A percentile compares a stretch with the other conserved stretches of the same genome.
Conservation (phyloP, 352 stramenopile genomes). For the Thalassiosira livingstoniorum region DNA sequence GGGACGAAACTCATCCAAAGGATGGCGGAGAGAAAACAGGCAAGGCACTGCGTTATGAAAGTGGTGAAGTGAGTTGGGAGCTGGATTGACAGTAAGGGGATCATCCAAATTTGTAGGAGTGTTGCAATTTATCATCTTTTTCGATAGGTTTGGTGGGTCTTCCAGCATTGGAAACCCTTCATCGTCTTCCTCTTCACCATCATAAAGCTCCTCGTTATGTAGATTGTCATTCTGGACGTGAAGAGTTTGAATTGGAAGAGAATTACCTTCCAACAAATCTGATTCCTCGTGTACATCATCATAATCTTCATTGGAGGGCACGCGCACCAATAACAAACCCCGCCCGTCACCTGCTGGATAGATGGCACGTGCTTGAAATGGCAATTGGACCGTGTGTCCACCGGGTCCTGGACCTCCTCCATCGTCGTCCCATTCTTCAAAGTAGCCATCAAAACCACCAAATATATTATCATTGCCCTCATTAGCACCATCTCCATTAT, state of each 20-base stretch:
- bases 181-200: constrained; percentile 14
- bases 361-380: constrained; percentile 54
- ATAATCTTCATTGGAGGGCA: constrained; percentile 37
- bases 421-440: constrained; percentile 10
- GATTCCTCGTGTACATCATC: background rate
- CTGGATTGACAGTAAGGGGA: background rate
- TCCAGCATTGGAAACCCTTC: constrained; percentile 5
- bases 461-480: no score
- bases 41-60: constrained; percentile 50
- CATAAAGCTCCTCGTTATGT: background rate
- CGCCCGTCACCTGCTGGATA: constrained; percentile 24
- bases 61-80: background rate
- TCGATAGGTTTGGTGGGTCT: constrained; percentile 9
- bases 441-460: background rate
- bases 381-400: constrained; percentile 50
- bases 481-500: background rate
- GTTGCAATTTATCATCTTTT: background rate
- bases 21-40: constrained; percentile 78
- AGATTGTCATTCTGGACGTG: background rate
- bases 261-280: background rate
- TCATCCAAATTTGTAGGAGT: background rate
- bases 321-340: constrained; percentile 48
- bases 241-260: background rate
- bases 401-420: constrained; percentile 27
- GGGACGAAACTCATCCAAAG: constrained; percentile 76